Evolutionary conservation across 1,284 basidiomycete genomes (phyloP).

Genomic region (Marasmius fiardii): DNA sequence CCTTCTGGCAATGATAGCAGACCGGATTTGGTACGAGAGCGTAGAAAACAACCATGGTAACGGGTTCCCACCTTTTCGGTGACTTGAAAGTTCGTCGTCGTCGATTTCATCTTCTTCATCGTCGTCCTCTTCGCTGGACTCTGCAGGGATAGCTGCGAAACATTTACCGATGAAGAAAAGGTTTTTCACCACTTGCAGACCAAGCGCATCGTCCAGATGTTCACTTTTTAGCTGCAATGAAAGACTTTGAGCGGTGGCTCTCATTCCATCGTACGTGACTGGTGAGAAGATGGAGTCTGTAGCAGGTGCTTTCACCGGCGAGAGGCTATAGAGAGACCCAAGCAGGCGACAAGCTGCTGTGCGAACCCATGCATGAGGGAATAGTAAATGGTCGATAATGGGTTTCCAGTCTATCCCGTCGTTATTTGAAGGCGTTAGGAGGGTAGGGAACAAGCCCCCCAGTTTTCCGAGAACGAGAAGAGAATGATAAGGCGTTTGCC

Average conservation of each 20-base stretch:
- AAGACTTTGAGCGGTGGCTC: slow-evolving; percentile 73
- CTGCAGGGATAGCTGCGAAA: slow-evolving; percentile 52
- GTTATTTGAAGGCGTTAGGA: slow-evolving; percentile 34
- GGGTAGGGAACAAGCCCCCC: slow-evolving; percentile 53
- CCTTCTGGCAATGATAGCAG: slow-evolving; percentile 66
- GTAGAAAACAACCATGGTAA: slow-evolving; percentile 94
- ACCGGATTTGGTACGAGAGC: slow-evolving; percentile 84
- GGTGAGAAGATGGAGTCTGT: slow-evolving; percentile 37
- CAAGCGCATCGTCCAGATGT: slow-evolving; percentile 73
- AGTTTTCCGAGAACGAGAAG: slow-evolving; percentile 68
- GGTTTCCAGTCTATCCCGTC: slow-evolving; percentile 55
- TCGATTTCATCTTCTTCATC: slow-evolving; percentile 30
- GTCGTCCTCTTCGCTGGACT: slow-evolving; percentile 27
- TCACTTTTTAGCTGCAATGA: slow-evolving; percentile 82
- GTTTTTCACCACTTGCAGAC: slow-evolving; percentile 91
- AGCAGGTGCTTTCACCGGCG: slow-evolving; percentile 38
- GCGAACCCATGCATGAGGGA: slow-evolving; percentile 95
- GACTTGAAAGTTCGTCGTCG: slow-evolving; percentile 27
- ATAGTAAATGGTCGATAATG: slow-evolving; percentile 71
- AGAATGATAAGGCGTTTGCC: slow-evolving; percentile 85
- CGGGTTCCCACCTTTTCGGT: slow-evolving; percentile 44
- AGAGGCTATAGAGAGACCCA: slow-evolving; percentile 64
- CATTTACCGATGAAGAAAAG: slow-evolving; percentile 88
- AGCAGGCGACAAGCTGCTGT: slow-evolving; percentile 78
- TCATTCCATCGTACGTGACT: slow-evolving; percentile 53